Percentiles rank a stretch among this genome's conserved stretches.
Conservation (phyloP, 495 filamentous ascomycete genomes). For the Stereocaulon alpinum region DNA sequence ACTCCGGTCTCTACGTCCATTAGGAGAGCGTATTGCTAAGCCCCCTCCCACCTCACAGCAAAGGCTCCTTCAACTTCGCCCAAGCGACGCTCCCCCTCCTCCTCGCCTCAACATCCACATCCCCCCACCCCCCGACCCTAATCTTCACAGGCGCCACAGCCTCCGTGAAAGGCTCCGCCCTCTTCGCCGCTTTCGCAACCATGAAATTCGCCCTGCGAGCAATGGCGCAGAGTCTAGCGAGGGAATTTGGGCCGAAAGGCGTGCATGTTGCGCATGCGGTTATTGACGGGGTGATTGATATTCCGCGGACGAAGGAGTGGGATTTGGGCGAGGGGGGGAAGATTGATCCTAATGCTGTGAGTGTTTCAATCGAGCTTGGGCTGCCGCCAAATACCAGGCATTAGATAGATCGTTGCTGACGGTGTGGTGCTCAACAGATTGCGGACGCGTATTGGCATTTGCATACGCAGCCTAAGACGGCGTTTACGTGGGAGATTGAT, state of each 20-base stretch:
- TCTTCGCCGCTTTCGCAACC: slow-evolving; percentile 61
- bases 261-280: slow-evolving; percentile 81
- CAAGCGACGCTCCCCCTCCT: slow-evolving; percentile 64
- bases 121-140: slow-evolving; percentile 56
- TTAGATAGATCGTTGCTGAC: too few species aligned
- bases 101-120: slow-evolving; percentile 42
- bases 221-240: slow-evolving; percentile 64
- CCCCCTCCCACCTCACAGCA: slow-evolving; percentile 31
- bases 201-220: slow-evolving; percentile 77
- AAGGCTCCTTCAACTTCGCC: slow-evolving; percentile 70
- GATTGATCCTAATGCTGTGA: slow-evolving; percentile 69
- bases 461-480: slow-evolving; percentile 72
- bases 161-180: slow-evolving; percentile 60
- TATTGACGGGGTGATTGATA: slow-evolving; percentile 85
- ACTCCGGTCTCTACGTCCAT: too few species aligned
- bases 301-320: slow-evolving; percentile 55
- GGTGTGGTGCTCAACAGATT: slow-evolving; percentile 44
- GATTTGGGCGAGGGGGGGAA: slow-evolving; percentile 53
- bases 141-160: slow-evolving; percentile 88
- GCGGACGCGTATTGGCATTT: slow-evolving; percentile 83
- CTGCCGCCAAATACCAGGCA: too few species aligned
- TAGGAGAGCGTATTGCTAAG: not conserved
- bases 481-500: slow-evolving; percentile 80
- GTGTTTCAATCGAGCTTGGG: too few species aligned
- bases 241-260: slow-evolving; percentile 82